These are phyloP conservation scores for Suhomyces anneliseae DNA, from an alignment of 1,139 yeast species.

Conservation along the genomic window DNA sequence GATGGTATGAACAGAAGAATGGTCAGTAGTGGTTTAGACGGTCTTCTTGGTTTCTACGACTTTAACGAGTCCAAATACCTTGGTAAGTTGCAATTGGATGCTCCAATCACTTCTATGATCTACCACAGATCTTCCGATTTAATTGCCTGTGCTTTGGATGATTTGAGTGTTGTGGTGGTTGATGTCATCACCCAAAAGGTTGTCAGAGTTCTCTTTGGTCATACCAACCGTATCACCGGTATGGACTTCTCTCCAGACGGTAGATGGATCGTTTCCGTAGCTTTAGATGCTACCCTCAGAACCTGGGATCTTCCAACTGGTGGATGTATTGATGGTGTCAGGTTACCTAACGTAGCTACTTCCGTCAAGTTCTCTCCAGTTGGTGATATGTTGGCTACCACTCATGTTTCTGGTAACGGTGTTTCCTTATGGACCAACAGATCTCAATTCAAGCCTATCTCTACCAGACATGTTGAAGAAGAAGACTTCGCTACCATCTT, in stretches of 20 bases:
- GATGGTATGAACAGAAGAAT: constrained; percentile 88
- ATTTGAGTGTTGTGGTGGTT: constrained; percentile 76
- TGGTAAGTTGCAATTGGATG: constrained; percentile 66
- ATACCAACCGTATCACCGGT: constrained; percentile 82
- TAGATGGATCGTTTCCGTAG: constrained; percentile 86
- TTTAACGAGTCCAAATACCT: constrained; percentile 70
- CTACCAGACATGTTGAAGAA: constrained; percentile 77
- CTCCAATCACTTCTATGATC: constrained; percentile 76
- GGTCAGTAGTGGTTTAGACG: constrained; percentile 89
- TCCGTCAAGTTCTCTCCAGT: constrained; percentile 77
- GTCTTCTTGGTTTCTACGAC: constrained; percentile 83
- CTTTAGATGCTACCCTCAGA: constrained; percentile 83
- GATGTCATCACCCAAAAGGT: constrained; percentile 80
- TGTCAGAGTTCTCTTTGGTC: constrained; percentile 89
- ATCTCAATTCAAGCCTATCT: constrained; percentile 75
- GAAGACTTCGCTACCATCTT: constrained; percentile 61
- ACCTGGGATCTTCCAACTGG: constrained; percentile 99
- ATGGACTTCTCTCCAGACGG: constrained; percentile 95
- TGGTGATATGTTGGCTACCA: constrained; percentile 90
- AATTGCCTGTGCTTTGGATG: constrained; percentile 83
- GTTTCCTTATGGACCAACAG: constrained; percentile 90
- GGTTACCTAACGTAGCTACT: constrained; percentile 76
- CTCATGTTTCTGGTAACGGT: constrained; percentile 91
- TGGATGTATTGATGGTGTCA: constrained; percentile 91
- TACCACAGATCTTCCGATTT: constrained; percentile 83